Conservation (phyloP, 108 stramenopile species). For the Nannochloropsis salina region DNA sequence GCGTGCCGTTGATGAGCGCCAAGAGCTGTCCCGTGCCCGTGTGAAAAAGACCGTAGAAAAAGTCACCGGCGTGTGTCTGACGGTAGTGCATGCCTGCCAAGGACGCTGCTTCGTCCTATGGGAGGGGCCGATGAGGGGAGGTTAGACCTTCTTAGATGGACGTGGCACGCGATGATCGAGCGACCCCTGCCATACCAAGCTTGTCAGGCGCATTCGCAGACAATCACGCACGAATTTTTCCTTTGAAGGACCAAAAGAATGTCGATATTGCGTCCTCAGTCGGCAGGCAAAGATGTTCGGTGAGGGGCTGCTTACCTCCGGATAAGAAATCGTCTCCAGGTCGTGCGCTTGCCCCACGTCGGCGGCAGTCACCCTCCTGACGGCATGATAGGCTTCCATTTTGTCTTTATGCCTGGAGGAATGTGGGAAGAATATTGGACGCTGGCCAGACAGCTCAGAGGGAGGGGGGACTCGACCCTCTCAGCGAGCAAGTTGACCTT, state of each 20-base stretch:
- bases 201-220: too few species aligned
- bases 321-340: constrained; percentile 1
- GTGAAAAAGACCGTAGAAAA: constrained; percentile 51
- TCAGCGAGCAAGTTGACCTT: too few species aligned
- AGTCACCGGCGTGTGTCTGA: constrained; percentile 59
- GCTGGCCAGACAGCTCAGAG: too few species aligned
- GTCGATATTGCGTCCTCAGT: too few species aligned
- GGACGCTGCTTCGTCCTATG: constrained; percentile 70
- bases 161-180: too few species aligned
- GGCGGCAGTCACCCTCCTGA: background rate
- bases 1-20: constrained; percentile 75
- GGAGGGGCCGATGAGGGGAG: constrained; percentile 26
- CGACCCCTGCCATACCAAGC: too few species aligned
- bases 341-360: background rate
- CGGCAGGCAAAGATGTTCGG: too few species aligned
- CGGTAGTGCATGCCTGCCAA: constrained; percentile 70
- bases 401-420: background rate
- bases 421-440: too few species aligned
- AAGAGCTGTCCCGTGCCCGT: constrained; percentile 52
- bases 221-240: too few species aligned
- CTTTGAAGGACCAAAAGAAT: too few species aligned
- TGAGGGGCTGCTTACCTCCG: background rate
- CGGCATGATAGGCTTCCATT: background rate
- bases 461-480: too few species aligned
- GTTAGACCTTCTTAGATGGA: too few species aligned